phyloP scores from a whole-genome alignment of 805 yeast genomes.

The Ogataea nonfermentans region DNA sequence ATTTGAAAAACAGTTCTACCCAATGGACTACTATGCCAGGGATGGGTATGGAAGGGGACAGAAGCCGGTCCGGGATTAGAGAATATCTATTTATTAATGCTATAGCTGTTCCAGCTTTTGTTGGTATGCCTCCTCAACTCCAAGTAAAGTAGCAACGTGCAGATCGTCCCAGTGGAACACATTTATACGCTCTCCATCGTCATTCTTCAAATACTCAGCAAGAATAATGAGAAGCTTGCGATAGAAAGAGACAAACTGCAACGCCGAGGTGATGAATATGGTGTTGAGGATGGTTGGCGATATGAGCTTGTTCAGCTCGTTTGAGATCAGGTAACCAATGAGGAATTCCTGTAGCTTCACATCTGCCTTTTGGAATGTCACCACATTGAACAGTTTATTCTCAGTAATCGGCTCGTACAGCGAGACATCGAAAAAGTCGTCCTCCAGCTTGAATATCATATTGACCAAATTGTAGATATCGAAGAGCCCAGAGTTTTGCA shows the following conservation, averaged over 20 bases:
- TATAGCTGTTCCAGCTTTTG: constrained; percentile 15
- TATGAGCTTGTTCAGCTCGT: constrained; percentile 52
- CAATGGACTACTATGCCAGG: constrained; percentile 92
- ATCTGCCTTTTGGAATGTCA: constrained; percentile 44
- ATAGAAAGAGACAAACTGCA: constrained; percentile 49
- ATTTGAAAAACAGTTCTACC: constrained; percentile 69
- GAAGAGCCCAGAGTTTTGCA: constrained; percentile 52
- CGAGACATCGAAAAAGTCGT: constrained; percentile 56
- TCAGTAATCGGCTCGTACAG: constrained; percentile 66
- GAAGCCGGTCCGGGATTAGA: constrained; percentile 42
- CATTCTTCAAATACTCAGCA: constrained; percentile 36
- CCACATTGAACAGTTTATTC: constrained; percentile 51
- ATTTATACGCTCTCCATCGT: constrained; percentile 21
- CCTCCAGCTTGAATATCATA: constrained; percentile 68
- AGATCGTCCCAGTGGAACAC: constrained; percentile 52
- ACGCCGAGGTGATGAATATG: constrained; percentile 49
- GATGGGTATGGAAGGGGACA: constrained; percentile 92
- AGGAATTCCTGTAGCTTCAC: constrained; percentile 47
- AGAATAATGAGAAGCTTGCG: constrained; percentile 38
- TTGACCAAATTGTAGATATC: constrained; percentile 63
- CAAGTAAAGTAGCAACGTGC: constrained; percentile 70
- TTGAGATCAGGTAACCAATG: constrained; percentile 61
- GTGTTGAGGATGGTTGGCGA: constrained; percentile 63
- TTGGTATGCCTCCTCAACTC: constrained; percentile 48
- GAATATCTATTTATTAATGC: constrained; percentile 3